Base-by-base conservation (phyloP, 139 green algal species). In the Astrephomene gubernaculifera region DNA sequence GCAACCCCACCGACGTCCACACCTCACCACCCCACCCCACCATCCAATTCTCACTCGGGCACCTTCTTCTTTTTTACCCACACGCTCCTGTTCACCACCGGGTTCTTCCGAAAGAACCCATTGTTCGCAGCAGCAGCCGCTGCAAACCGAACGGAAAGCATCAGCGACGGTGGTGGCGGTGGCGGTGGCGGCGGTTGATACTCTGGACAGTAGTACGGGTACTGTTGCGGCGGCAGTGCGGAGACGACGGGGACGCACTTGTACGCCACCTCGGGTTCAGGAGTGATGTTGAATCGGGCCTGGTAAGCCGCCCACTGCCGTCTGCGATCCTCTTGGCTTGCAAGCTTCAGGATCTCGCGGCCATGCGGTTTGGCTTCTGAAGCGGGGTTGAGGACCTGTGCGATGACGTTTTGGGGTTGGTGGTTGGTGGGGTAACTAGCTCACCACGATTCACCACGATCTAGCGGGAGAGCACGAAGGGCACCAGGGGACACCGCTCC, bases 311-410 rank as follows among this genome's bases (percentile, higher is more conserved):
- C 14, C 54, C 54, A 82, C 39, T 82, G 74, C 57, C 31, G 52
- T 31, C 39, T 45, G 17, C 74, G 74, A 17, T 14, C 54, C 39
- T 82, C 74, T 57, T 82, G 73, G 73, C 35, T 70, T 10, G 73
- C 73, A 17, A 81, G 73, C 25, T 70, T 69, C 5, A 70, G 73
- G 35, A 82, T 82, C 74, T 82, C 74, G 0, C 74, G 74, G 22
- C 74, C 74, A 1, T 41, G 38, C 22, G 54, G 1, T 10, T 71
- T 82, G 36, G 54, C 54, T 17, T 38, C 36, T 0, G 24, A 14
- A 17, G 74, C 54, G 0, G 74, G 74, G 38, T 82, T 82, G 54
- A 71, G 38, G 12, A 83, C 76, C 76, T 83, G 57, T 25, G 29
- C n/a, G 49, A 57, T 12, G 49, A 17, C 49, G 61, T 12, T 4